A percentile compares a stretch with the other conserved stretches of the same genome.
These are phyloP conservation scores for Acacia crassicarpa DNA, from an alignment of 306 rosid species.

Conservation along the genomic window DNA sequence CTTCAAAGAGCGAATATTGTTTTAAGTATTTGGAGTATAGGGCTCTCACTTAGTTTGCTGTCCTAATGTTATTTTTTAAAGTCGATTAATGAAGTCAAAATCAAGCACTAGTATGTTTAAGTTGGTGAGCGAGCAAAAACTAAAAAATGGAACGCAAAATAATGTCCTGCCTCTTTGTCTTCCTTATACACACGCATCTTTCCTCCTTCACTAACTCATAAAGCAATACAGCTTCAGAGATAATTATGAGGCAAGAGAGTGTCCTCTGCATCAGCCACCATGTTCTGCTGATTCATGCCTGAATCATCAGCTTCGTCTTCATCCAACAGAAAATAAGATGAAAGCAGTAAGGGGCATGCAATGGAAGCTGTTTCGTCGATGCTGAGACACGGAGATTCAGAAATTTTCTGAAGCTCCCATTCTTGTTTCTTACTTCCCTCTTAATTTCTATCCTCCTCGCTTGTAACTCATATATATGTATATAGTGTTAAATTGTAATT, in stretches of 20 bases:
- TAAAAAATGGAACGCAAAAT: not conserved
- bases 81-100: no score
- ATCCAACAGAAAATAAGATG: not conserved
- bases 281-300: slow-evolving; percentile 26
- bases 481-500: no score
- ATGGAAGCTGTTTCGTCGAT: slow-evolving; percentile 46
- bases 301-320: slow-evolving; percentile 9
- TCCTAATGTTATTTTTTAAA: no score
- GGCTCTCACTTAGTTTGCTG: no score
- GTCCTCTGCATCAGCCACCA: not conserved
- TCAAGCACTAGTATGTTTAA: no score
- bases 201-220: not conserved
- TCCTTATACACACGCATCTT: not conserved
- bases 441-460: slow-evolving; percentile 38
- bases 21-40: no score
- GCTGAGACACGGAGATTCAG: not conserved
- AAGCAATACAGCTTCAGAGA: not conserved
- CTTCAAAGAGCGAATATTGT: no score
- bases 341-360: not conserved
- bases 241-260: no score
- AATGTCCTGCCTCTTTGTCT: not conserved
- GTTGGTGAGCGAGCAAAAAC: not conserved
- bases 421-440: slow-evolving; percentile 41
- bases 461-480: not conserved
- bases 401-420: slow-evolving; percentile 34